A percentile compares a stretch with the other conserved stretches of the same genome.
phyloP scores from a whole-genome alignment of 768 basidiomycete genomes.

The Boletus coccyginus region DNA sequence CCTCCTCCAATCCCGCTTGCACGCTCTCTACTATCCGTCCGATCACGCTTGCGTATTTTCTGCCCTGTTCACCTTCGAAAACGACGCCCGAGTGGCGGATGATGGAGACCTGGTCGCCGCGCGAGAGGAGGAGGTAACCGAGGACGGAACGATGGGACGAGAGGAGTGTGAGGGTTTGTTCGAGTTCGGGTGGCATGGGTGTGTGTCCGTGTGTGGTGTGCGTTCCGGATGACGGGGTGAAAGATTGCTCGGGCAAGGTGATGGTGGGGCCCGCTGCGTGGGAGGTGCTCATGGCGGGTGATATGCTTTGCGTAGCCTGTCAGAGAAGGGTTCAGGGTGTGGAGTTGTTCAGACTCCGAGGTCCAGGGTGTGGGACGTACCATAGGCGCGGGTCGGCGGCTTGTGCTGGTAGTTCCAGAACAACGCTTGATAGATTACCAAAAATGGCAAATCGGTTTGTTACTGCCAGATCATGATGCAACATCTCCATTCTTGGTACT shows the following conservation, averaged over 20 bases:
- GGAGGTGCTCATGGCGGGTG: constrained; percentile 14
- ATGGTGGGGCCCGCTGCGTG: constrained; percentile 1
- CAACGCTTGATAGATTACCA: background rate
- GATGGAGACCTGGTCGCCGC: constrained; percentile 70
- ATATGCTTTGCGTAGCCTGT: constrained; percentile 8
- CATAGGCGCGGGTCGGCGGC: background rate
- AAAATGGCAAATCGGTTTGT: background rate
- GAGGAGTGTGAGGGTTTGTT: constrained; percentile 71
- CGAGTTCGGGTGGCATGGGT: constrained; percentile 71
- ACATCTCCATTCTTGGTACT: no score
- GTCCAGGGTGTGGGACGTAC: background rate
- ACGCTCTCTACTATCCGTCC: constrained; percentile 77
- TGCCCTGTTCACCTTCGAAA: constrained; percentile 82
- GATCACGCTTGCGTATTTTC: constrained; percentile 69
- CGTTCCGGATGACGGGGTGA: constrained; percentile 11
- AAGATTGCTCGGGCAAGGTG: constrained; percentile 3
- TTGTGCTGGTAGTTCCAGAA: no score
- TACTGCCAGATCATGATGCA: no score
- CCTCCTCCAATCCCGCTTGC: constrained; percentile 74
- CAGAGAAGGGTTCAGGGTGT: constrained; percentile 17
- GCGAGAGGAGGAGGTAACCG: constrained; percentile 81
- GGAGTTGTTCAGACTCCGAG: background rate
- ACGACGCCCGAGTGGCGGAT: constrained; percentile 82
- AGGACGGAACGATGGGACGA: constrained; percentile 82
- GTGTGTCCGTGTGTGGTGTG: constrained; percentile 16